Evolutionary conservation across 2,329 filamentous ascomycete genomes (phyloP).

Genomic region (Alternaria gansuensis): DNA sequence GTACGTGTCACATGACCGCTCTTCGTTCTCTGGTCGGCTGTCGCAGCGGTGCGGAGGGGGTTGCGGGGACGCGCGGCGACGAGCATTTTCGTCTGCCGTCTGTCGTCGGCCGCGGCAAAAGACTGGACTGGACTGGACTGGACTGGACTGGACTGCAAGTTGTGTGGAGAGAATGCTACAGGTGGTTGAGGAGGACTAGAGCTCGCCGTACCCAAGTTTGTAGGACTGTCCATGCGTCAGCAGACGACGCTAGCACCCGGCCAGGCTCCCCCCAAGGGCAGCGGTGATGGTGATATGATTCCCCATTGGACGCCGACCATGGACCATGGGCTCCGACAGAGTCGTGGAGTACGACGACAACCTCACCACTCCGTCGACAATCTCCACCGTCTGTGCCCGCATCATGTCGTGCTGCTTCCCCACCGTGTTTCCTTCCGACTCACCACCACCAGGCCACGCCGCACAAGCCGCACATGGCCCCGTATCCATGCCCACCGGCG

Average conservation of each 20-base stretch:
- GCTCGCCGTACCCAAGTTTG: constrained; percentile 18
- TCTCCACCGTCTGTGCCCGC: constrained; percentile 14
- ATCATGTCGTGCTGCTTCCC: constrained; percentile 9
- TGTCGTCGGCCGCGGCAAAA: neutral
- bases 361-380: constrained; percentile 6
- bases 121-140: constrained; percentile 2
- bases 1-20: constrained; percentile 7
- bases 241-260: constrained; percentile 11
- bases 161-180: neutral
- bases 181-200: constrained; percentile 18
- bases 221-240: constrained; percentile 13
- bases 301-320: neutral
- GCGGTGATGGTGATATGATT: neutral
- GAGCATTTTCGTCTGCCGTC: neutral
- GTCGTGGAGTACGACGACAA: neutral
- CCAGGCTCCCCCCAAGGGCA: constrained; percentile 1
- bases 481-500: constrained; percentile 12
- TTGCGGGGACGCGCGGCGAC: constrained; percentile 1
- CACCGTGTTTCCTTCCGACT: constrained; percentile 9
- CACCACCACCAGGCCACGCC: constrained; percentile 21
- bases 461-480: constrained; percentile 21
- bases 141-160: too few species aligned
- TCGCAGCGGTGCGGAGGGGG: neutral
- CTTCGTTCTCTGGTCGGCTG: neutral
- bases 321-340: neutral